Evolutionary conservation across 2,329 filamentous ascomycete genomes (phyloP).

Genomic region (Aspergillus tamarii): DNA sequence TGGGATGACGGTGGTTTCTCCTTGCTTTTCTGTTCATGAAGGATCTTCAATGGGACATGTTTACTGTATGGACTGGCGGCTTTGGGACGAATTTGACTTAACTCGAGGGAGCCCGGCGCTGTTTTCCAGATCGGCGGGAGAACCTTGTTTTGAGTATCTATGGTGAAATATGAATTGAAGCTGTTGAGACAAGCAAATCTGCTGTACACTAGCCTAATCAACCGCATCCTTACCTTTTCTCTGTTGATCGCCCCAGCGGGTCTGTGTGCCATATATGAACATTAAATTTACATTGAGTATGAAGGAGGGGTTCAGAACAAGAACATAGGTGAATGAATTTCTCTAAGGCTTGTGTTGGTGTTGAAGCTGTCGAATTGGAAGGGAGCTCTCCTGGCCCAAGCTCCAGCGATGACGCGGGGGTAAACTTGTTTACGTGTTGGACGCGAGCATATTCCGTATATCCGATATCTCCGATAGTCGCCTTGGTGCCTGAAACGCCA

Average conservation of each 20-base stretch:
- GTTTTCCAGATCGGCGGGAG: slow-evolving; percentile 20
- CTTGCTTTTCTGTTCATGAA: slow-evolving; percentile 34
- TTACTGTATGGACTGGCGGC: slow-evolving; percentile 31
- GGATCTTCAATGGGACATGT: slow-evolving; percentile 36
- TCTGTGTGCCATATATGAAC: neutral
- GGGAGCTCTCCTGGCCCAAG: slow-evolving; percentile 23
- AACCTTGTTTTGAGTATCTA: slow-evolving; percentile 25
- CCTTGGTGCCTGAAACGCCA: slow-evolving; percentile 19
- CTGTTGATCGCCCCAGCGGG: too few relatives aligned
- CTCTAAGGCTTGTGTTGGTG: neutral
- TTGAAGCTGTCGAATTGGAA: neutral
- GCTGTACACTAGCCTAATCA: slow-evolving; percentile 35
- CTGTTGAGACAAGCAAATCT: slow-evolving; percentile 25
- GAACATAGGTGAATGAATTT: neutral
- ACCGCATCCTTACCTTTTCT: slow-evolving; percentile 19
- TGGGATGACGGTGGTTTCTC: slow-evolving; percentile 38
- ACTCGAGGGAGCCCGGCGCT: slow-evolving; percentile 29
- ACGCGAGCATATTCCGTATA: slow-evolving; percentile 20
- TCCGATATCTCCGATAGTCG: slow-evolving; percentile 24
- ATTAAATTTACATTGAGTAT: too few relatives aligned
- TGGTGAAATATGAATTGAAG: slow-evolving; percentile 26
- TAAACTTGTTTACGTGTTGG: slow-evolving; percentile 25
- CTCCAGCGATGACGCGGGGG: slow-evolving; percentile 24
- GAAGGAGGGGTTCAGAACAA: neutral
- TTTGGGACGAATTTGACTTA: slow-evolving; percentile 34